These are phyloP conservation scores for Neopestalotiopsis sp. DNA, from an alignment of 2,329 filamentous ascomycete genomes.

Conservation along the genomic window DNA sequence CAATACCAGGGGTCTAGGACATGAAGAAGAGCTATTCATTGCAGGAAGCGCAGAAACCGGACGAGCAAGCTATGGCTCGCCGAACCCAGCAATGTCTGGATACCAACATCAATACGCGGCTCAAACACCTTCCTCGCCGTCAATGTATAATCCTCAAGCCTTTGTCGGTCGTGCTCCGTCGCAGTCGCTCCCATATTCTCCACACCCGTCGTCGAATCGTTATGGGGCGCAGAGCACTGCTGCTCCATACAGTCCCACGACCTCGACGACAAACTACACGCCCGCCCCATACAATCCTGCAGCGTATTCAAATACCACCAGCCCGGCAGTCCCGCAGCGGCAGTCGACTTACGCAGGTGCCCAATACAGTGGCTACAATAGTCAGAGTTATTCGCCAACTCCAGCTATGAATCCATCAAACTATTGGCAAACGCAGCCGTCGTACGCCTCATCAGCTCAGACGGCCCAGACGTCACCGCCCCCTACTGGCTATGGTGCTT, in stretches of 20 bases:
- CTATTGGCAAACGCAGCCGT: constrained; percentile 36
- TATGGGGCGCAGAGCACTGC: constrained; percentile 20
- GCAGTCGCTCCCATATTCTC: constrained; percentile 56
- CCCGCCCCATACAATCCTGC: constrained; percentile 65
- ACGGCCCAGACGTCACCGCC: constrained; percentile 35
- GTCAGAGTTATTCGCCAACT: constrained; percentile 42
- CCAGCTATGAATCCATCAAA: constrained; percentile 34
- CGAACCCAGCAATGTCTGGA: constrained; percentile 52
- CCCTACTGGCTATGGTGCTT: constrained; percentile 39
- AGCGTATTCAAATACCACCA: constrained; percentile 56
- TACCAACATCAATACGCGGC: constrained; percentile 59
- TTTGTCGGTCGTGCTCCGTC: constrained; percentile 62
- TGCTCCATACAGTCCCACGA: constrained; percentile 42
- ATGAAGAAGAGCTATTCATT: constrained; percentile 70
- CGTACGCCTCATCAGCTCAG: constrained; percentile 30
- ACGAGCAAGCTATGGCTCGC: constrained; percentile 48
- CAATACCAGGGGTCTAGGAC: constrained; percentile 38
- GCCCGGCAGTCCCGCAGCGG: constrained; percentile 49
- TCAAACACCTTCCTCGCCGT: constrained; percentile 50
- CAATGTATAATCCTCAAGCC: constrained; percentile 74
- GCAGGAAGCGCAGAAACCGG: constrained; percentile 49
- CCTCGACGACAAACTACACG: constrained; percentile 47
- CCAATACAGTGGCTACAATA: constrained; percentile 52
- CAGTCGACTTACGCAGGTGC: constrained; percentile 51
- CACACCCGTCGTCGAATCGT: constrained; percentile 41